phyloP scores from a whole-genome alignment of 306 rosid genomes.

The Cucurbita ficifolia region DNA sequence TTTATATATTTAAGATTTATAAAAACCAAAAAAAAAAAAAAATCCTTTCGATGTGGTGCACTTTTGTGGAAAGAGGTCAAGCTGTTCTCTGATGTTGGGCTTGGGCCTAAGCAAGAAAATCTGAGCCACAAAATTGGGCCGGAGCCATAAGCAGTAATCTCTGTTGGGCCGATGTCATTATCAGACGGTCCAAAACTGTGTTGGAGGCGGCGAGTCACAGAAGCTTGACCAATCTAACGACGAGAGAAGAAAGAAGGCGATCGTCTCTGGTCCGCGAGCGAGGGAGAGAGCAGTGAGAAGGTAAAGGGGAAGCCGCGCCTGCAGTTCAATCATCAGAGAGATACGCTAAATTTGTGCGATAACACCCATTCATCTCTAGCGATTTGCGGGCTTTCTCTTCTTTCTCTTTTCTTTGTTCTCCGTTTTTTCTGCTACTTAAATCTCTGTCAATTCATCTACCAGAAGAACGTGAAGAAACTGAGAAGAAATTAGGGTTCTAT shows the following conservation, averaged over 20 bases:
- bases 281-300: background rate
- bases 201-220: background rate
- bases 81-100: background rate
- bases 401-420: background rate
- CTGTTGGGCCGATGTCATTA: background rate
- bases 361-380: slow-evolving; percentile 2
- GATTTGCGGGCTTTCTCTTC: slow-evolving; percentile 9
- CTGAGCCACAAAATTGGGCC: background rate
- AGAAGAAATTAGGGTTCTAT: background rate
- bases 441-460: background rate
- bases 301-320: background rate
- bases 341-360: background rate
- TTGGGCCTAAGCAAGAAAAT: background rate
- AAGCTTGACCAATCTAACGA: background rate
- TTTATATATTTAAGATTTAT: too few species aligned
- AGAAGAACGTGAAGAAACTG: background rate
- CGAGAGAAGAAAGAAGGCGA: background rate
- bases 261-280: slow-evolving; percentile 1
- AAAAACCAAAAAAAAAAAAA: too few species aligned
- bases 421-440: background rate
- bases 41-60: too few species aligned
- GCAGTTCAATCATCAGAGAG: background rate
- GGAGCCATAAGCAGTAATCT: background rate
- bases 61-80: too few species aligned
- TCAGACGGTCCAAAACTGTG: background rate